Evolutionary conservation across 2,329 filamentous ascomycete species (phyloP).

Genomic region (Sordariomycetes sp.): DNA sequence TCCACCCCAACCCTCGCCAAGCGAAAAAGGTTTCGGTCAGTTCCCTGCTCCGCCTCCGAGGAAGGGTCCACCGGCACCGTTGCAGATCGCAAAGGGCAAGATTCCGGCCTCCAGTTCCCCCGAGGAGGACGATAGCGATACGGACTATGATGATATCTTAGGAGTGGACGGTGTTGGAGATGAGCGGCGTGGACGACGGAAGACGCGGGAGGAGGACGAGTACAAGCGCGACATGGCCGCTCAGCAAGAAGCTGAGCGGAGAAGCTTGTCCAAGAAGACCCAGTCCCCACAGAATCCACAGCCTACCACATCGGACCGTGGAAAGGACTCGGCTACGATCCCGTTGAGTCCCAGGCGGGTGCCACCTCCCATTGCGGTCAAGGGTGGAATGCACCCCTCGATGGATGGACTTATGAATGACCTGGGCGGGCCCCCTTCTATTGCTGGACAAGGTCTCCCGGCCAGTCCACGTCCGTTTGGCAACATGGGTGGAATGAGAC

Average conservation of each 20-base stretch:
- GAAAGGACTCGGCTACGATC: conserved; percentile 13
- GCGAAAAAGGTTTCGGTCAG: conserved; percentile 33
- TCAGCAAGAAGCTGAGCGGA: conserved; percentile 54
- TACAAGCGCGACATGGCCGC: conserved; percentile 61
- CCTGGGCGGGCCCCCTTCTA: conserved; percentile 24
- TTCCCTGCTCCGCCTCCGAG: conserved; percentile 55
- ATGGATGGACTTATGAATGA: conserved; percentile 39
- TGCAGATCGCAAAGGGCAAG: conserved; percentile 51
- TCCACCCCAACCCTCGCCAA: conserved; percentile 22
- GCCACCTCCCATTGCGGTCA: conserved; percentile 20
- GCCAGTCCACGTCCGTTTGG: conserved; percentile 45
- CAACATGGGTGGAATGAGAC: conserved; percentile 29
- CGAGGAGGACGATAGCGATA: conserved; percentile 61
- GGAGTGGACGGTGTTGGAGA: conserved; percentile 55
- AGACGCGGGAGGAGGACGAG: conserved; percentile 83
- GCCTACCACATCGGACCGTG: not conserved
- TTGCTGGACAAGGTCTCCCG: conserved; percentile 51
- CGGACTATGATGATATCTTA: conserved; percentile 72
- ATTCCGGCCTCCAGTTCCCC: conserved; percentile 2
- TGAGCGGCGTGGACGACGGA: conserved; percentile 61
- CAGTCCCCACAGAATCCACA: conserved; percentile 26
- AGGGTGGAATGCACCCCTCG: conserved; percentile 33
- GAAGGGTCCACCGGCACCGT: conserved; percentile 75
- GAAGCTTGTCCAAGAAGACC: conserved; percentile 66
- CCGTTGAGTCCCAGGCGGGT: conserved; percentile 26